Conservation (phyloP, 208 protist species). For the Acanthamoeba lenticulata region DNA sequence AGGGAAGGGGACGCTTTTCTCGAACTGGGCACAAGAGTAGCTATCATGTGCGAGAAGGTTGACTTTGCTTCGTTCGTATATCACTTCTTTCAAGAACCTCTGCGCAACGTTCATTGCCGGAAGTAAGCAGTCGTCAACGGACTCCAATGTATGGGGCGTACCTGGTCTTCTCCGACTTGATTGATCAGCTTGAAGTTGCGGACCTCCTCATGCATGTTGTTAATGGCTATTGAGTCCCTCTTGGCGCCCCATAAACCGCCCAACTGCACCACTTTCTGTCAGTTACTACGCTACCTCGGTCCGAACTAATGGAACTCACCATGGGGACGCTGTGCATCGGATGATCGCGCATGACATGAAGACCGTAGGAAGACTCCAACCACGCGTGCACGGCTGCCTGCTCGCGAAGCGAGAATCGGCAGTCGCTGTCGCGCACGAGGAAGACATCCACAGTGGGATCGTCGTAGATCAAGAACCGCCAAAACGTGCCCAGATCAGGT, state of each 20-base stretch:
- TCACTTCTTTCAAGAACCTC: neutral
- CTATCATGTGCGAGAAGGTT: neutral
- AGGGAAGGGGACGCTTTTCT: neutral
- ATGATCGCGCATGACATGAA: neutral
- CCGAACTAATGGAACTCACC: neutral
- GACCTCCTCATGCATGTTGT: neutral
- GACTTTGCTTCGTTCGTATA: neutral
- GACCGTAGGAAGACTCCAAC: neutral
- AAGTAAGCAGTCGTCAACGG: neutral
- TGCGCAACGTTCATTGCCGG: too few relatives aligned
- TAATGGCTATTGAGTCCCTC: neutral
- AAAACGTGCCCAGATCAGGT: neutral
- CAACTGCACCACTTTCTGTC: neutral
- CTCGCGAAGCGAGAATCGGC: neutral
- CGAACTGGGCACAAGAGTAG: neutral
- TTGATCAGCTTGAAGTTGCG: too few relatives aligned
- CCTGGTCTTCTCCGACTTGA: too few relatives aligned
- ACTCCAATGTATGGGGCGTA: neutral
- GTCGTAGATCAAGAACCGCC: neutral
- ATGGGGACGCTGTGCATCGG: neutral
- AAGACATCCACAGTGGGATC: neutral
- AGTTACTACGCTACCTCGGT: neutral
- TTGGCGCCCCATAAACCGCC: neutral
- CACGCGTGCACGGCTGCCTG: neutral
- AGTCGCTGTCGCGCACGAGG: neutral